A percentile compares a stretch with the other conserved stretches of the same genome.
These are phyloP conservation scores for Glomus cerebriforme DNA, from an alignment of 192 early-diverging fungal species.

Conservation along the genomic window DNA sequence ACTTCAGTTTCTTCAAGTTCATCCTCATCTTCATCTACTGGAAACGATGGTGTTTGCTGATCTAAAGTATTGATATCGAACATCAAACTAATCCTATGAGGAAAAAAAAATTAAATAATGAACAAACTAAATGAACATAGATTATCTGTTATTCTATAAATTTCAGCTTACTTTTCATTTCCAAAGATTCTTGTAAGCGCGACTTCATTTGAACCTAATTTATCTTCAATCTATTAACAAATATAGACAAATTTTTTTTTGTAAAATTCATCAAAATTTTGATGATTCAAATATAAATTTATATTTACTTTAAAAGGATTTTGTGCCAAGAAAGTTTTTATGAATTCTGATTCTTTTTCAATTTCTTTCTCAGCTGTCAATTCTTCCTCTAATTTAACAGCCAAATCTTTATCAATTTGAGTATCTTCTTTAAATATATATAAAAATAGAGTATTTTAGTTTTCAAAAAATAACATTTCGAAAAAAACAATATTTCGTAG, in stretches of 20 bases:
- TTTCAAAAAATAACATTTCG: neutral
- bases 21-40: constrained; percentile 55
- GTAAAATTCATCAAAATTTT: neutral
- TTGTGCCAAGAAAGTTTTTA: constrained; percentile 68
- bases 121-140: neutral
- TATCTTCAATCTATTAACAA: constrained; percentile 71
- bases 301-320: constrained; percentile 58
- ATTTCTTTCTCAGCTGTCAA: neutral
- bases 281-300: neutral
- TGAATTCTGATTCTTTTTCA: constrained; percentile 58
- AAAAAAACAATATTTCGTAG: neutral
- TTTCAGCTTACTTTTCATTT: constrained; percentile 71
- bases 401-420: constrained; percentile 1
- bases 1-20: constrained; percentile 43
- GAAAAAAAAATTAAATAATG: neutral
- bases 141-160: neutral
- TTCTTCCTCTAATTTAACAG: neutral
- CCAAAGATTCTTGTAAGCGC: constrained; percentile 82
- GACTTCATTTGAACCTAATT: constrained; percentile 77
- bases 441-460: neutral
- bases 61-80: constrained; percentile 1
- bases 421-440: neutral
- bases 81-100: constrained; percentile 25
- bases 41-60: constrained; percentile 34
- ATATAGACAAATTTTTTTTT: neutral